Evolutionary conservation across 495 filamentous ascomycete species (phyloP).

Genomic region (Pseudevernia furfuracea): DNA sequence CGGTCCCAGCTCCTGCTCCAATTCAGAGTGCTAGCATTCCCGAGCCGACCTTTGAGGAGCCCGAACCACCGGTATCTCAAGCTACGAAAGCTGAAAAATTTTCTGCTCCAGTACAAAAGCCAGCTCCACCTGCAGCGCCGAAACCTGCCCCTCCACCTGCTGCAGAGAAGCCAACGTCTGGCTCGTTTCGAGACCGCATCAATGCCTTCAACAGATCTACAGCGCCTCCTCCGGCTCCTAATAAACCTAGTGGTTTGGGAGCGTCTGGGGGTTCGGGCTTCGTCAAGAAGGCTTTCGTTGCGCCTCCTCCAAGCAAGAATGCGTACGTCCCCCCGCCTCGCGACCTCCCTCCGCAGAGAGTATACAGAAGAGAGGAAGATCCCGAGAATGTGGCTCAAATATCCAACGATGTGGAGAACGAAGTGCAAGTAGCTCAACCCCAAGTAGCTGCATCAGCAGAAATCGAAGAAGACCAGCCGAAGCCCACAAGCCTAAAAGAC

Average conservation of each 20-base stretch:
- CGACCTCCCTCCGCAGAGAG: constrained; percentile 58
- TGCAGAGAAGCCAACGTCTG: constrained; percentile 65
- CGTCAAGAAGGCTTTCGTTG: constrained; percentile 97
- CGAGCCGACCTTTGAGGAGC: neutral
- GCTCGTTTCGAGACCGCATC: constrained; percentile 88
- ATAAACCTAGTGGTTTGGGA: constrained; percentile 63
- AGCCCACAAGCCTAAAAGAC: constrained; percentile 88
- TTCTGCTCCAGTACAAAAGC: constrained; percentile 13
- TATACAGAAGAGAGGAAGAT: constrained; percentile 85
- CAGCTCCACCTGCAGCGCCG: constrained; percentile 31
- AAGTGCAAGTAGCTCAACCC: constrained; percentile 50
- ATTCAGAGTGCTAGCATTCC: neutral
- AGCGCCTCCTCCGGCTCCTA: constrained; percentile 75
- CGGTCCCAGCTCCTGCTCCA: constrained; percentile 4
- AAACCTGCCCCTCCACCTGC: constrained; percentile 48
- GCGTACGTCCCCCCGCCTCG: constrained; percentile 74
- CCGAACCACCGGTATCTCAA: neutral
- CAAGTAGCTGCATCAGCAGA: constrained; percentile 51
- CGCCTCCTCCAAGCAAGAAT: constrained; percentile 88
- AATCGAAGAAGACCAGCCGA: constrained; percentile 64
- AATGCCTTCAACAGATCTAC: constrained; percentile 92
- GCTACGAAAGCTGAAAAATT: neutral
- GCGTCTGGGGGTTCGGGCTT: constrained; percentile 57
- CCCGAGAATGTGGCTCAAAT: constrained; percentile 64
- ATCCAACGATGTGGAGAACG: constrained; percentile 45